Percentiles rank a stretch among this genome's conserved stretches.
Conservation (phyloP, 345 rosid genomes). For the Heritiera littoralis region DNA sequence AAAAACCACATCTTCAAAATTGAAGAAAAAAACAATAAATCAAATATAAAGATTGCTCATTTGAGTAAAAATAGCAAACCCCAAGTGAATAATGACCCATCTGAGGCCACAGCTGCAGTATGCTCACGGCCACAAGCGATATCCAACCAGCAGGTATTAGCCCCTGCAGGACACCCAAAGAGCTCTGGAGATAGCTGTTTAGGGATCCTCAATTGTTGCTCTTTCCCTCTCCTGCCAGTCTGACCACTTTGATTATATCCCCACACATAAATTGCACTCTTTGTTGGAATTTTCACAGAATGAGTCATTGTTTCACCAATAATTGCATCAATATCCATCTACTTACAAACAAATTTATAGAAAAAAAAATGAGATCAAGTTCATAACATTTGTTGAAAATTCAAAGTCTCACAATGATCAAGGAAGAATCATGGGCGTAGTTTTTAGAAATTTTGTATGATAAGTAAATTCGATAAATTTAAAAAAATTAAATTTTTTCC, state of each 20-base stretch:
- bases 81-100: constrained; percentile 90
- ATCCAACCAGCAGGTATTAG: constrained; percentile 82
- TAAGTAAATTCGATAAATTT: background rate
- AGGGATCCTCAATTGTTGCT: constrained; percentile 75
- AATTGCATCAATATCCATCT: constrained; percentile 71
- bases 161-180: constrained; percentile 80
- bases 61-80: constrained; percentile 45
- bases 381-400: background rate
- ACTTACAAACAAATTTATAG: background rate
- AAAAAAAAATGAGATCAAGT: constrained; percentile 5
- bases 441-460: background rate
- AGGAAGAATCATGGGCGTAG: background rate
- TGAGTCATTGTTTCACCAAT: constrained; percentile 57
- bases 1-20: background rate
- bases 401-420: background rate
- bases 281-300: constrained; percentile 52
- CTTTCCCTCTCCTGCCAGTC: constrained; percentile 80
- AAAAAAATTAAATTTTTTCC: background rate
- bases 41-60: background rate
- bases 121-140: constrained; percentile 95
- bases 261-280: constrained; percentile 97
- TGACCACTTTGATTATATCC: constrained; percentile 95
- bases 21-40: background rate
- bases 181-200: constrained; percentile 94
- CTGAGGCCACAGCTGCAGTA: constrained; percentile 93